Base-by-base conservation (phyloP, 2,329 filamentous ascomycete species). In the Penicillium sp. region DNA sequence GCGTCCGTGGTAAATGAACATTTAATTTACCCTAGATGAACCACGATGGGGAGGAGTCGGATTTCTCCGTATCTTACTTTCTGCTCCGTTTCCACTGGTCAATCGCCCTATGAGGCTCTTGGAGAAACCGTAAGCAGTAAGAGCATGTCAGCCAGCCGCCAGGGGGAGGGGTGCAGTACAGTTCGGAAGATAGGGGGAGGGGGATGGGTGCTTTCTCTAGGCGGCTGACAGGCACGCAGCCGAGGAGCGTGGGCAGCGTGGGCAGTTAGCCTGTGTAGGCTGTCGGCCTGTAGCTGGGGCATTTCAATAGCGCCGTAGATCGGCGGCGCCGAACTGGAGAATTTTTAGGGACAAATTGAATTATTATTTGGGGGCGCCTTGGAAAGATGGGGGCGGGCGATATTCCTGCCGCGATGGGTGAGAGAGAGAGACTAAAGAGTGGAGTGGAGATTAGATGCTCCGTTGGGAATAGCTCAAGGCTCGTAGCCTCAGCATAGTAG, bases 221-320 rank as follows among this genome's bases (percentile, higher is more conserved):
- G 54, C 52, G 48, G 57, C 61, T 68, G 68, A 68, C 65, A 65
- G 66, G 60, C 66, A 68, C 66, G 65, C 58, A 63, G 61, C 49
- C 54, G 49, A 54, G 52, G 22, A 59, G 52, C 52, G 54, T 62
- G 61, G 57, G 45, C 51, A 54, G 59, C 48, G 61, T 67, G 61
- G 56, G 19, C 19, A 22, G 19, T 22, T 22, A 22, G 19, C 19
- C 19, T 22, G 19, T 22, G 19, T 22, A 22, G 19, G 19, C 19
- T 22, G 19, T 22, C 19, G 6, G 7, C 30, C 7, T 8, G 30
- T 33, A 33, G 30, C 30, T 46, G 43, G 64, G 57, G 37, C 52
- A 45, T 52, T 65, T 61, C 66, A 68, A 70, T 70, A 70, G 68
- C 52, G 68, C 59, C 61, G 68, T 60, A 61, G 68, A 70, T 70